Evolutionary conservation across 257 asterid species (phyloP).

Genomic region (Verbascum thapsus): DNA sequence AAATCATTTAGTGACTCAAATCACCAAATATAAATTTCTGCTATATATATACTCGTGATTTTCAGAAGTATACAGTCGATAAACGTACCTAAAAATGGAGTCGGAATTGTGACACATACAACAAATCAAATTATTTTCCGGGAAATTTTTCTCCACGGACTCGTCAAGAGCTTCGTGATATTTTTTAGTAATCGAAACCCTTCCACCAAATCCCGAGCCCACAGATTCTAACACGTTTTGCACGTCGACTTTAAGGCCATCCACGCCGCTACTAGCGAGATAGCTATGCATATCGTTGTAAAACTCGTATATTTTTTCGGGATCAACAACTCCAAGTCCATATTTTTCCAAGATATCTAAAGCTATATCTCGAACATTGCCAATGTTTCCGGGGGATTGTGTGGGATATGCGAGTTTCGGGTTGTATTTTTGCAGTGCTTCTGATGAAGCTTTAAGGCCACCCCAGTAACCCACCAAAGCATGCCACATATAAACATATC

Average conservation of each 20-base stretch:
- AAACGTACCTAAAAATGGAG: conserved; percentile 34
- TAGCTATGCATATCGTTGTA: conserved; percentile 43
- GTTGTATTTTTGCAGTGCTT: conserved; percentile 34
- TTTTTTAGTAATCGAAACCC: conserved; percentile 38
- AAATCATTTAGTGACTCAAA: too few relatives aligned
- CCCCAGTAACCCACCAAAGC: conserved; percentile 49
- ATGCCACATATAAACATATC: conserved; percentile 44
- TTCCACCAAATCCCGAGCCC: conserved; percentile 37
- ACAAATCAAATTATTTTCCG: conserved; percentile 33
- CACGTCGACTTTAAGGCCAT: conserved; percentile 46
- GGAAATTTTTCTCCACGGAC: conserved; percentile 34
- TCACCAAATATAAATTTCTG: too few relatives aligned
- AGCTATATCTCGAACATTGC: conserved; percentile 29
- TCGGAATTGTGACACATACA: conserved; percentile 39
- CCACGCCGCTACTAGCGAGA: conserved; percentile 39
- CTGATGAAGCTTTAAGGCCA: conserved; percentile 36
- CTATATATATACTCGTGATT: too few relatives aligned
- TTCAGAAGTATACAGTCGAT: too few relatives aligned
- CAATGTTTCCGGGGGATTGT: conserved; percentile 35
- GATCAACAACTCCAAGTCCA: conserved; percentile 38
- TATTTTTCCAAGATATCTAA: conserved; percentile 35
- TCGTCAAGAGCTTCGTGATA: conserved; percentile 38
- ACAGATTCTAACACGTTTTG: conserved; percentile 40
- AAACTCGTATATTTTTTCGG: conserved; percentile 32
- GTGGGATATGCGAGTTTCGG: conserved; percentile 33